Evolutionary conservation across 2,329 filamentous ascomycete species (phyloP).

Genomic region (Metarhizium album): DNA sequence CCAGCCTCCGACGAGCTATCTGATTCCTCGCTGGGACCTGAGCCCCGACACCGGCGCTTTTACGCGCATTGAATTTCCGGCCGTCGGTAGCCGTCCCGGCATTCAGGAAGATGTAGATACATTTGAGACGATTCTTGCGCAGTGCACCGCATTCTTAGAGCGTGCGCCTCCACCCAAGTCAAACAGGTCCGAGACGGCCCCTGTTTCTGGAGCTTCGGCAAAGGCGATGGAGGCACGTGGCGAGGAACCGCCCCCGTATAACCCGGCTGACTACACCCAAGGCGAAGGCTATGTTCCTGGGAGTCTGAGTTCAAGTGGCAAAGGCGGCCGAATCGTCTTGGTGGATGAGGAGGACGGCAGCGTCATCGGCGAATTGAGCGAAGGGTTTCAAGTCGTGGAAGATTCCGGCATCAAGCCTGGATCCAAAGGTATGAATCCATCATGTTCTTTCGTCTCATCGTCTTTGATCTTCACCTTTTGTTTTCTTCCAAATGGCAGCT

Average conservation of each 20-base stretch:
- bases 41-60: constrained; percentile 83
- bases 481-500: neutral
- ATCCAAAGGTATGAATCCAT: constrained; percentile 75
- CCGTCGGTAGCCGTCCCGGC: constrained; percentile 57
- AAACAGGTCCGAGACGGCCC: constrained; percentile 18
- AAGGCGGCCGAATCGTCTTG: constrained; percentile 74
- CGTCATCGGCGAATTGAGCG: constrained; percentile 82
- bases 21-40: constrained; percentile 92
- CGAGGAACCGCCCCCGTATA: constrained; percentile 54
- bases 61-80: constrained; percentile 83
- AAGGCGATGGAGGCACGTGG: constrained; percentile 30
- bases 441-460: too few relatives aligned
- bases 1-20: constrained; percentile 82
- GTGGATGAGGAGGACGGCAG: constrained; percentile 94
- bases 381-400: constrained; percentile 72
- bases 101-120: constrained; percentile 90
- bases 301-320: constrained; percentile 40
- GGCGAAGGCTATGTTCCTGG: constrained; percentile 67
- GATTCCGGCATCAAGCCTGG: constrained; percentile 65
- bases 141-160: constrained; percentile 93
- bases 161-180: constrained; percentile 54
- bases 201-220: constrained; percentile 14
- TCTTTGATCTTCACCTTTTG: too few relatives aligned
- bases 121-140: constrained; percentile 94
- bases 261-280: constrained; percentile 68